Conservation (phyloP, 306 rosid genomes). For the Sicyos baderoa region DNA sequence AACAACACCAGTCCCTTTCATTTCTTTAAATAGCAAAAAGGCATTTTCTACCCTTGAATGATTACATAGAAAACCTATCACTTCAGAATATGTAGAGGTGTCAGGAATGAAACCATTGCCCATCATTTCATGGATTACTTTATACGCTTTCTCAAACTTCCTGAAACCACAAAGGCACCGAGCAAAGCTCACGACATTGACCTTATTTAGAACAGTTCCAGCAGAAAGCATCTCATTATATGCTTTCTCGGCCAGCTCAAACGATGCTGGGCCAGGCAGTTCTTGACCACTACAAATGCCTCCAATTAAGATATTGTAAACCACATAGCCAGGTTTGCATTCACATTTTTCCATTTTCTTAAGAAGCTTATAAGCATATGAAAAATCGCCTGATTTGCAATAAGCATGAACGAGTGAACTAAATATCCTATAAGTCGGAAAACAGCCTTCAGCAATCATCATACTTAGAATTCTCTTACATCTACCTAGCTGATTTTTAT, state of each 20-base stretch:
- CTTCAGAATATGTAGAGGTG: constrained; percentile 68
- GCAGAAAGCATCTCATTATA: constrained; percentile 64
- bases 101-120: constrained; percentile 70
- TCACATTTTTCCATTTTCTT: constrained; percentile 56
- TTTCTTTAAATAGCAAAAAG: constrained; percentile 56
- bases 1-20: constrained; percentile 60
- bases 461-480: constrained; percentile 75
- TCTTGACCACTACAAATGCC: constrained; percentile 48
- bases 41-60: constrained; percentile 73
- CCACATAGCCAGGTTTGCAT: constrained; percentile 60
- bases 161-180: constrained; percentile 67
- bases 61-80: constrained; percentile 65
- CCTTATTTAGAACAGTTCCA: constrained; percentile 60
- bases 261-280: constrained; percentile 37
- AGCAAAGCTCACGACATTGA: constrained; percentile 60
- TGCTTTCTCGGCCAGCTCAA: constrained; percentile 70
- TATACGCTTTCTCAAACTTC: constrained; percentile 62
- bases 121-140: constrained; percentile 68
- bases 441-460: constrained; percentile 83
- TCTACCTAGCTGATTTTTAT: constrained; percentile 59
- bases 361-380: constrained; percentile 65
- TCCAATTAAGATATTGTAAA: constrained; percentile 69
- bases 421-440: constrained; percentile 61
- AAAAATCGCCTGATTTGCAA: constrained; percentile 55
- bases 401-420: constrained; percentile 67